Evolutionary conservation across 179 eudicot genomes (phyloP), one percentile per base, ranked within the genome.

Genomic region (Patellifolia procumbens): DNA sequence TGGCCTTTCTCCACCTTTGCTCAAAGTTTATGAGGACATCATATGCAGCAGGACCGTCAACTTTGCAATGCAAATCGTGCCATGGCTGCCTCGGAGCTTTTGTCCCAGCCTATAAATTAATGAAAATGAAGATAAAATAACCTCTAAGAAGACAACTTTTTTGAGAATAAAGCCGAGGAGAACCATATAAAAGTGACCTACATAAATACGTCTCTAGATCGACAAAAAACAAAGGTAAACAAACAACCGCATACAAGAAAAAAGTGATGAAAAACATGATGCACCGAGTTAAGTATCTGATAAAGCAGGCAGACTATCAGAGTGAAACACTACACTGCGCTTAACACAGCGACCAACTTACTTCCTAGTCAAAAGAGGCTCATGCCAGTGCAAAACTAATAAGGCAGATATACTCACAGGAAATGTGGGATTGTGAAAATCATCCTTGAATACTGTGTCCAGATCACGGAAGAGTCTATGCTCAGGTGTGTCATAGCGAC

Each of bases 71-170:
- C 77, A 88, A 82, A 80, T 94, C 98, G 87, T 94, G 98, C 97
- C 98, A 94, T 34, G 98, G 98, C 83, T 94, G 88, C 79, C 98
- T 91, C 55, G 98, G 98, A 78, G 91, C 98, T 88, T 86, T 88
- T 11, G 91, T 90, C 79, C 91, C 97, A 76, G 83, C 84, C 99
- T 95, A 64, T 74, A 58, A 66, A 11, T 73, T 48, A 51, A 75
- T 58, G 34, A 78, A 52, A 46, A 67, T n/a, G 24, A 49, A 34
- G 78, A 64, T 34, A 17, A 28, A 37, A 34, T 0, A 1, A 51
- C 37, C 7, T 7, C 19, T n/a, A 10, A 15, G n/a, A n/a, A 22
- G 16, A 10, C 24, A 58, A 15, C 13, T 35, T 6, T 17, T 60
- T 5, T 10, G 19, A 55, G n/a, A 48, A 24, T 12, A 31, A 20